Percentiles rank a stretch among this genome's conserved stretches.
Conservation (phyloP, 306 rosid species). For the Quercus engelmannii region DNA sequence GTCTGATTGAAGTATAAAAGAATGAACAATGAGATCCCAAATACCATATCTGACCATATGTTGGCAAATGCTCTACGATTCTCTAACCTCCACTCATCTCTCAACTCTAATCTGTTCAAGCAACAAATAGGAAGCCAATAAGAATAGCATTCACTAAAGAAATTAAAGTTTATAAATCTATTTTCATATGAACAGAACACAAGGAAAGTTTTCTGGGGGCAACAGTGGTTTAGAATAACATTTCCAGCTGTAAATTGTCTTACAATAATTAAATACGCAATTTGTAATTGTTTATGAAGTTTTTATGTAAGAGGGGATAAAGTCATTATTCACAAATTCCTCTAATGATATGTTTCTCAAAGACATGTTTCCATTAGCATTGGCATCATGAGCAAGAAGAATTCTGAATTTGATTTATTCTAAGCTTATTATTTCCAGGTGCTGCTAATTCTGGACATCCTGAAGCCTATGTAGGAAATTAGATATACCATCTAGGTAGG, state of each 20-base stretch:
- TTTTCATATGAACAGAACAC: not conserved
- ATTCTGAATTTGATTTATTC: not conserved
- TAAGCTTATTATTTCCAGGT: not conserved
- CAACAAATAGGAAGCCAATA: conserved; percentile 22
- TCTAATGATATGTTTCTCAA: not conserved
- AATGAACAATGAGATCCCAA: conserved; percentile 83
- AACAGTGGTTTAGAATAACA: not conserved
- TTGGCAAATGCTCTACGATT: conserved; percentile 94
- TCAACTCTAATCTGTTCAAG: conserved; percentile 73
- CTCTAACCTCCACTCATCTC: conserved; percentile 90
- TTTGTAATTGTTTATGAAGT: not conserved
- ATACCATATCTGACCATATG: conserved; percentile 89
- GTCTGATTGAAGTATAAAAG: conserved; percentile 84
- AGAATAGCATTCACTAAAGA: conserved; percentile 19
- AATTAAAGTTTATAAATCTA: conserved; percentile 9
- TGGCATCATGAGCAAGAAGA: not conserved
- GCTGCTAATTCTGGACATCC: no score
- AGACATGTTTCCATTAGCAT: not conserved
- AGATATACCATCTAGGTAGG: no score
- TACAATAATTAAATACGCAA: not conserved
- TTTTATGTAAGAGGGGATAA: not conserved
- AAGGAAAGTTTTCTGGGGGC: not conserved
- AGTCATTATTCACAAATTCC: not conserved
- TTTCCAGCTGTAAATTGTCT: not conserved
- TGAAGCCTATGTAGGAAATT: no score